Evolutionary conservation across 2,329 filamentous ascomycete species (phyloP), one percentile per base, ranked within the genome.

Genomic region (Aspergillus eucalypticola): DNA sequence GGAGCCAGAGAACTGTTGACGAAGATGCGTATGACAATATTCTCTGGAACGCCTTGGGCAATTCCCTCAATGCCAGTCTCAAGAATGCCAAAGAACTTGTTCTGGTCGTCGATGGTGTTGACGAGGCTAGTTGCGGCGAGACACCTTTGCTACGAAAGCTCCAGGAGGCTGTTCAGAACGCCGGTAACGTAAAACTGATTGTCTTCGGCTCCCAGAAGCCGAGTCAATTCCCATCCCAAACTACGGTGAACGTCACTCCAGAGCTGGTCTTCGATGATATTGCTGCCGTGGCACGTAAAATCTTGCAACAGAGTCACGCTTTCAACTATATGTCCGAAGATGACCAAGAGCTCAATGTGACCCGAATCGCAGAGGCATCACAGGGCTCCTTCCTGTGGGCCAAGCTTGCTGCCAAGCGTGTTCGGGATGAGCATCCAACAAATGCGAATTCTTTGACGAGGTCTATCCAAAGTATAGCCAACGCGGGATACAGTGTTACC

Each of bases 311-410:
- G 3, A 59, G 60, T 55, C 64, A 66, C 15, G 53, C 55, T 3
- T 76, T 74, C 60, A 50, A 29, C 1, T 42, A 59, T 2, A 59
- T 76, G 61, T 55, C 67, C 2, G 72, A 74, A 41, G 59, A 72
- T 3, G 69, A 75, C 32, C 73, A 71, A 39, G 76, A 78, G 57
- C 67, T 69, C 1, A 60, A 67, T 2, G 64, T 76, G 32, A 69
- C 69, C 8, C 67, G 68, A 2, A 68, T 79, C 17, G 64, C 70
- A 2, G 68, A 76, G 42, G 72, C 70, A 8, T 66, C 76, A 3
- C 65, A 71, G 8, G 74, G 75, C 6, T 78, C 75, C 4, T 77
- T 78, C 59, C 64, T 78, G 0, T 78, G 75, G 75, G 76, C 74
- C 4, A 78, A 75, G 61, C 67, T 78, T 6, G 71, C 69, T 8